Percentiles rank a stretch among this genome's conserved stretches.
phyloP scores from a whole-genome alignment of 306 rosid genomes.

The Lathyrus tuberosus region DNA sequence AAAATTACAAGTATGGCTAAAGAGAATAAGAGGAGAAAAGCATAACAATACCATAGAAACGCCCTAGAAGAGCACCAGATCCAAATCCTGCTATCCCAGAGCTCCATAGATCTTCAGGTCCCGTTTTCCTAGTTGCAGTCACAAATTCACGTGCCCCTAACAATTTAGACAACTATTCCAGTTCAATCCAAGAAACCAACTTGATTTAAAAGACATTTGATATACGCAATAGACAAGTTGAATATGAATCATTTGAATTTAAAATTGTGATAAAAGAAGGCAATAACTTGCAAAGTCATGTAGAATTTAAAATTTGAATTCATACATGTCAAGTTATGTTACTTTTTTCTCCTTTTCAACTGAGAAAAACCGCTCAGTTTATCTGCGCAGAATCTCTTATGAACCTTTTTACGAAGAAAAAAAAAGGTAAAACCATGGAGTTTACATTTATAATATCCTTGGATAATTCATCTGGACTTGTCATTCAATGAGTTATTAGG shows the following conservation, averaged over 20 bases:
- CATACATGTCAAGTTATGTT: background rate
- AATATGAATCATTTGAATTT: constrained; percentile 22
- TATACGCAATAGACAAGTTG: background rate
- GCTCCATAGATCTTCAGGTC: constrained; percentile 70
- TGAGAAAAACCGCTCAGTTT: background rate
- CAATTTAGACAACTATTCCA: constrained; percentile 30
- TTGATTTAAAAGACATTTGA: constrained; percentile 9
- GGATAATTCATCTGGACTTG: background rate
- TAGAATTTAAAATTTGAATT: constrained; percentile 7
- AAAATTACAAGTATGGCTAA: constrained; percentile 11
- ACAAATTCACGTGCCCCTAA: constrained; percentile 86
- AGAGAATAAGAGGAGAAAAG: constrained; percentile 10
- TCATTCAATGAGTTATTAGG: constrained; percentile 8
- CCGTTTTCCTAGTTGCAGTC: constrained; percentile 65
- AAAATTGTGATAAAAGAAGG: constrained; percentile 2
- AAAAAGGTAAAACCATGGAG: background rate
- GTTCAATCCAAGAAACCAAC: constrained; percentile 17
- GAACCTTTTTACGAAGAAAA: background rate
- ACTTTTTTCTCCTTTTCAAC: background rate
- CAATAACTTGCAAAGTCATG: background rate
- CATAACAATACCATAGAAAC: constrained; percentile 72
- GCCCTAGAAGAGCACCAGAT: constrained; percentile 89
- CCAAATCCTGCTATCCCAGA: constrained; percentile 84
- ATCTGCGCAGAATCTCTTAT: background rate
- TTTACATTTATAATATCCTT: background rate